These are phyloP conservation scores for Silybum marianum DNA, from an alignment of 129 eudicot genomes.

Conservation along the genomic window DNA sequence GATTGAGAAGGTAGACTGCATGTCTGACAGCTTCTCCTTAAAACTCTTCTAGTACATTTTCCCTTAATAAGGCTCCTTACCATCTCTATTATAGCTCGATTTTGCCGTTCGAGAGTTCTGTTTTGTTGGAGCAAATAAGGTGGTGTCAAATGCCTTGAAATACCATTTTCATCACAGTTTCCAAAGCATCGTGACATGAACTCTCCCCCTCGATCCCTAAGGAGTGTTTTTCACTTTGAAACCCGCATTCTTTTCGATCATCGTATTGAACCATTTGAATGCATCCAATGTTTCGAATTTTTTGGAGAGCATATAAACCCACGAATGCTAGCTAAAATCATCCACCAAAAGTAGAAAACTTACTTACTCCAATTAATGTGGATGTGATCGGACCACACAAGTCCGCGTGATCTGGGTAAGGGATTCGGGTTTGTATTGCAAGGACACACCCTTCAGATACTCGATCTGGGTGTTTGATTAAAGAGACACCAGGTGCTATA, in stretches of 20 bases:
- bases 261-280: not conserved
- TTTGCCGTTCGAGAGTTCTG: not conserved
- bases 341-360: slow-evolving; percentile 18
- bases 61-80: not conserved
- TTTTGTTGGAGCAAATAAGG: not conserved
- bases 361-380: not conserved
- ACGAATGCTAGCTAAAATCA: not conserved
- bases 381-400: slow-evolving; percentile 15
- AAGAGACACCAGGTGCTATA: slow-evolving; percentile 11
- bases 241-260: not conserved
- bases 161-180: not conserved
- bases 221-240: not conserved
- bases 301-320: not conserved
- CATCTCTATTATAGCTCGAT: not conserved
- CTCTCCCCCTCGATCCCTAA: not conserved
- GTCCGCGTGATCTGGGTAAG: slow-evolving; percentile 21
- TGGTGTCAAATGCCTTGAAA: not conserved
- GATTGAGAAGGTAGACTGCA: not conserved
- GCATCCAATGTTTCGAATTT: not conserved
- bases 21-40: not conserved
- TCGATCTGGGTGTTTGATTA: not conserved
- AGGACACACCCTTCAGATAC: slow-evolving; percentile 23
- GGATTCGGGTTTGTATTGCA: not conserved
- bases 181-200: not conserved
- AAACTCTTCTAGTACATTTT: not conserved